A percentile compares a stretch with the other conserved stretches of the same genome.
Evolutionary conservation across 2,329 filamentous ascomycete species (phyloP).

Genomic region (Ascocoryne sarcoides): DNA sequence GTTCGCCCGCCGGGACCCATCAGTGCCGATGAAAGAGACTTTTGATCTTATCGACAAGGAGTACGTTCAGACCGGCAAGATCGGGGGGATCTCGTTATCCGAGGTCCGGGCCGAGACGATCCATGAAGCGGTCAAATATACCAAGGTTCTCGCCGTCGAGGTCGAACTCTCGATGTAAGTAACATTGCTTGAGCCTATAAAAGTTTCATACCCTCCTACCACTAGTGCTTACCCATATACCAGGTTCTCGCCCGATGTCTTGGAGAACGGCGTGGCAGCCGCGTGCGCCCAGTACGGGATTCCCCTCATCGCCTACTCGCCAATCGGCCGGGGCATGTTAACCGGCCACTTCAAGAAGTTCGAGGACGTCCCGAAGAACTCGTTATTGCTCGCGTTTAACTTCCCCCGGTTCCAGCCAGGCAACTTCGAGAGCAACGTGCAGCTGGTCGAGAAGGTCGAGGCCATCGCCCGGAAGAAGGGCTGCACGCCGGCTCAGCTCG

Average conservation of each 20-base stretch:
- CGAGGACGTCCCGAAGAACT: slow-evolving; percentile 46
- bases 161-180: no score
- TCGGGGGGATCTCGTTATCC: slow-evolving; percentile 36
- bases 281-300: slow-evolving; percentile 56
- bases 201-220: no score
- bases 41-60: slow-evolving; percentile 27
- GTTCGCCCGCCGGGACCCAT: slow-evolving; percentile 38
- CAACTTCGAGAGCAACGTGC: slow-evolving; percentile 55
- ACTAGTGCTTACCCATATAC: no score
- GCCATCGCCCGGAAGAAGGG: slow-evolving; percentile 50
- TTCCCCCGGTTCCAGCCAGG: slow-evolving; percentile 53
- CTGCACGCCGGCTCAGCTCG: slow-evolving; percentile 48
- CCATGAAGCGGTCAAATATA: slow-evolving; percentile 30
- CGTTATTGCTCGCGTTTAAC: no score
- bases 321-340: slow-evolving; percentile 54
- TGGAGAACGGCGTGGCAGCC: slow-evolving; percentile 32
- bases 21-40: slow-evolving; percentile 33
- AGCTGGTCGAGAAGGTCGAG: slow-evolving; percentile 50
- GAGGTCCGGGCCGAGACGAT: slow-evolving; percentile 37
- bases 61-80: slow-evolving; percentile 35
- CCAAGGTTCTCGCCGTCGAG: slow-evolving; percentile 38
- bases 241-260: slow-evolving; percentile 31
- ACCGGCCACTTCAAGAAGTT: slow-evolving; percentile 41
- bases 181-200: no score
- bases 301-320: slow-evolving; percentile 56